Evolutionary conservation across 495 filamentous ascomycete species (phyloP).

Genomic region (Polyplosphaeria fusca): DNA sequence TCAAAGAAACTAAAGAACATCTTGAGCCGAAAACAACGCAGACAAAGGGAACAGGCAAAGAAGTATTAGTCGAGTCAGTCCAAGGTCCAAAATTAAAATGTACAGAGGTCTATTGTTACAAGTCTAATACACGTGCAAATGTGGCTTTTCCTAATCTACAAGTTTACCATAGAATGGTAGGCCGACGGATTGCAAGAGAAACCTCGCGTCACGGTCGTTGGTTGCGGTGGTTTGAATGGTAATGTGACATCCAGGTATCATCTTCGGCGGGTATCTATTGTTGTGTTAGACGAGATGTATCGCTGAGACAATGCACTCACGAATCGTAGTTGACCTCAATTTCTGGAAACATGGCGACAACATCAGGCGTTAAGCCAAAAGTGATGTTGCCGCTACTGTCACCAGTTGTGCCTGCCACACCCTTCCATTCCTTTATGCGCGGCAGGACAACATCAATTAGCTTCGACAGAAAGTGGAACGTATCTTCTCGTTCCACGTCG

Average conservation of each 20-base stretch:
- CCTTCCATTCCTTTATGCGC: conserved; percentile 90
- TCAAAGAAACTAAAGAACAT: too few relatives aligned
- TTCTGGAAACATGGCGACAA: conserved; percentile 82
- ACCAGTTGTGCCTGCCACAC: conserved; percentile 70
- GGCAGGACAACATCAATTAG: conserved; percentile 84
- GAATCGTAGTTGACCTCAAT: conserved; percentile 85
- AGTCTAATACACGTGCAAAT: too few relatives aligned
- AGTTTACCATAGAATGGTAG: conserved; percentile 76
- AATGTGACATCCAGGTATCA: conserved; percentile 89
- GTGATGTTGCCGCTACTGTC: conserved; percentile 84
- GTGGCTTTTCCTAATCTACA: not conserved
- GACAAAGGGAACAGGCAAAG: too few relatives aligned
- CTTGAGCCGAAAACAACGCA: too few relatives aligned
- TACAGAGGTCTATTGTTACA: too few relatives aligned
- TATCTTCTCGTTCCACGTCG: conserved; percentile 70
- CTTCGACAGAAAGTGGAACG: conserved; percentile 85
- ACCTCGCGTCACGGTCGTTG: conserved; percentile 84
- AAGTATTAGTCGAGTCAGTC: too few relatives aligned
- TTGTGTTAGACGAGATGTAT: conserved; percentile 21
- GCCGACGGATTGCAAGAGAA: conserved; percentile 78
- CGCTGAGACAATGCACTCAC: conserved; percentile 58
- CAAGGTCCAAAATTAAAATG: too few relatives aligned
- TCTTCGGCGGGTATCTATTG: conserved; percentile 73
- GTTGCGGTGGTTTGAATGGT: conserved; percentile 83
- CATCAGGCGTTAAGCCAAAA: conserved; percentile 70